Conservation (phyloP, 257 asterid species). For the Nyctanthes arbortristis region DNA sequence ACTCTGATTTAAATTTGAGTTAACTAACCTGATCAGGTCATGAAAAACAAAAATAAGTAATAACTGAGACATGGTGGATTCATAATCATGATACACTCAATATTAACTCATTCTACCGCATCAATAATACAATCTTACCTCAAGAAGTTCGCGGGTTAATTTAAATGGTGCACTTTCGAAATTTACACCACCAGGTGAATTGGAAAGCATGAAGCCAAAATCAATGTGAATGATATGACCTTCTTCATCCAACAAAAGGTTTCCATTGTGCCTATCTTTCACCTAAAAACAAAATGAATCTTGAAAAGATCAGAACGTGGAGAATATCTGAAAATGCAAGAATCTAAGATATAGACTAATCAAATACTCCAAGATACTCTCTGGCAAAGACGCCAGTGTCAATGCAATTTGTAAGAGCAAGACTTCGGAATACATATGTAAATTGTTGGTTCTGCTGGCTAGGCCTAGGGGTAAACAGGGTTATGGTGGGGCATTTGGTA, state of each 20-base stretch:
- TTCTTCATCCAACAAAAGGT: slow-evolving; percentile 97
- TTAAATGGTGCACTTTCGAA: slow-evolving; percentile 99
- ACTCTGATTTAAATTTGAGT: background rate
- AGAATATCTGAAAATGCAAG: background rate
- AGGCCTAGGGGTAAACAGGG: no score
- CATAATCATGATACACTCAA: slow-evolving; percentile 10
- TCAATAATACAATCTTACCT: slow-evolving; percentile 45
- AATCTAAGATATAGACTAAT: slow-evolving; percentile 7
- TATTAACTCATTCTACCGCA: slow-evolving; percentile 9
- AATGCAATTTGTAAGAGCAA: background rate
- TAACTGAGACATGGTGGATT: background rate
- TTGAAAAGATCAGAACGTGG: slow-evolving; percentile 17
- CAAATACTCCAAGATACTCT: slow-evolving; percentile 2
- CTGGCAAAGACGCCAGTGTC: background rate
- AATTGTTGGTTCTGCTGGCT: background rate
- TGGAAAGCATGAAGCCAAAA: slow-evolving; percentile 99
- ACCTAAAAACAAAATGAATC: slow-evolving; percentile 43
- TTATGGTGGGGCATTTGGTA: no score
- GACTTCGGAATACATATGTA: background rate
- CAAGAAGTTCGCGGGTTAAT: slow-evolving; percentile 97
- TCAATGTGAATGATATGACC: slow-evolving; percentile 99
- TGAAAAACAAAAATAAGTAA: background rate
- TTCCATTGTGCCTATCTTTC: slow-evolving; percentile 98
- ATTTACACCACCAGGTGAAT: slow-evolving; percentile 99
- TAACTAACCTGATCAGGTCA: background rate